Percentiles rank a stretch among this genome's conserved stretches.
These are phyloP conservation scores for Omphalea diandra DNA, from an alignment of 441 rosid genomes.

Conservation along the genomic window DNA sequence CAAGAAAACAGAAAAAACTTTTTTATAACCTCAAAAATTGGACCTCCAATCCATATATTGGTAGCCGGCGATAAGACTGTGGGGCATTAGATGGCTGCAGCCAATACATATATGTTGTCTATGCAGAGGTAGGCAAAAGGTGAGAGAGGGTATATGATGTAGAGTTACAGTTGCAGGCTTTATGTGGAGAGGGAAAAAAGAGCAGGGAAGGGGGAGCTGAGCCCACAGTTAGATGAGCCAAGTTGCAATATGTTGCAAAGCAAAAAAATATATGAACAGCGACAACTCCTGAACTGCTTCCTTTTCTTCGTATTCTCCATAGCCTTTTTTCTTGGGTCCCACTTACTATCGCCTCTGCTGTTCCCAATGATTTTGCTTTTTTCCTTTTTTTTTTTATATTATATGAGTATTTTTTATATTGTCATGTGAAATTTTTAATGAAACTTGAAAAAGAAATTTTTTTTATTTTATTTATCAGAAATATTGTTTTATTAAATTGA, in stretches of 20 bases:
- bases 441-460: too few species aligned
- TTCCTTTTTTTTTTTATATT: background rate
- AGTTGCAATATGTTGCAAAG: background rate
- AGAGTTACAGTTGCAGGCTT: conserved; percentile 2
- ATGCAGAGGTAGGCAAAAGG: background rate
- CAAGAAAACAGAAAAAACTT: background rate
- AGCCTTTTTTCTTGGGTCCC: conserved; percentile 14
- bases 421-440: too few species aligned
- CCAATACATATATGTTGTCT: too few species aligned
- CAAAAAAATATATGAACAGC: conserved; percentile 11
- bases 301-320: conserved; percentile 8
- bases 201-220: background rate
- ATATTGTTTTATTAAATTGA: too few species aligned
- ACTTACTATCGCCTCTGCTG: conserved; percentile 9
- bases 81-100: too few species aligned
- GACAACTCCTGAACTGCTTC: conserved; percentile 21
- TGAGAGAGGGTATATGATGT: background rate
- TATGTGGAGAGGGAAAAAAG: background rate
- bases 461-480: too few species aligned
- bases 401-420: too few species aligned
- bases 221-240: background rate
- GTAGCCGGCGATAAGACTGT: background rate
- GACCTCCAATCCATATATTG: background rate
- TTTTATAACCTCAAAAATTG: background rate
- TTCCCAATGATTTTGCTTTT: conserved; percentile 5